Evolutionary conservation across 75 land plant species (phyloP).

Genomic region (Cunninghamia lanceolata): DNA sequence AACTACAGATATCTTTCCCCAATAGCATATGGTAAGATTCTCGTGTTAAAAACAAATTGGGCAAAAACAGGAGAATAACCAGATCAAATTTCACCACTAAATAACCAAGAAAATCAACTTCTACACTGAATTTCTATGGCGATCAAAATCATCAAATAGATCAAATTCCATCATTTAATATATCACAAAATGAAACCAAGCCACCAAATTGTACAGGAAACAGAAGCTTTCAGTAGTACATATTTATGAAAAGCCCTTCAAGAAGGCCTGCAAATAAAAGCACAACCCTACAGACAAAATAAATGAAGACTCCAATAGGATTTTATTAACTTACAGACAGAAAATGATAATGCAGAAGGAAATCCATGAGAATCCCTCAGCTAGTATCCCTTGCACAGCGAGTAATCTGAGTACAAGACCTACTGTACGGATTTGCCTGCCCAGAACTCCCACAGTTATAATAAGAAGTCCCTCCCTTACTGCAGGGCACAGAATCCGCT

Average conservation of each 20-base stretch:
- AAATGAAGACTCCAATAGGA: neutral
- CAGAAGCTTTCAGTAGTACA: neutral
- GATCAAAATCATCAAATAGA: too few species aligned
- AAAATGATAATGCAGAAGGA: neutral
- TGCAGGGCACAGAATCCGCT: constrained; percentile 39
- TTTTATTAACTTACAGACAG: neutral
- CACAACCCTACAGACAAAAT: neutral
- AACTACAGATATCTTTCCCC: too few species aligned
- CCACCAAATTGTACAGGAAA: too few species aligned
- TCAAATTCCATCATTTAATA: too few species aligned
- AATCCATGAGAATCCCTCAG: neutral
- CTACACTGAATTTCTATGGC: too few species aligned
- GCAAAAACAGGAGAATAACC: too few species aligned
- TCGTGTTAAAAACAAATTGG: too few species aligned
- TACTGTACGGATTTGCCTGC: constrained; percentile 36
- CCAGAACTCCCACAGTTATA: constrained; percentile 36
- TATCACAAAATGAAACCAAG: too few species aligned
- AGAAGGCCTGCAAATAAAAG: neutral
- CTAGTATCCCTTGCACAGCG: constrained; percentile 35
- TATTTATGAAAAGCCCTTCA: neutral
- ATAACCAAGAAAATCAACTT: too few species aligned
- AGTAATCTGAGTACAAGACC: constrained; percentile 41
- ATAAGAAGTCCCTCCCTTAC: constrained; percentile 39
- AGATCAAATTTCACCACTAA: too few species aligned
- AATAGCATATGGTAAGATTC: too few species aligned